These are phyloP conservation scores for Peribolospora baueri DNA, from an alignment of 768 basidiomycete genomes.

Conservation along the genomic window DNA sequence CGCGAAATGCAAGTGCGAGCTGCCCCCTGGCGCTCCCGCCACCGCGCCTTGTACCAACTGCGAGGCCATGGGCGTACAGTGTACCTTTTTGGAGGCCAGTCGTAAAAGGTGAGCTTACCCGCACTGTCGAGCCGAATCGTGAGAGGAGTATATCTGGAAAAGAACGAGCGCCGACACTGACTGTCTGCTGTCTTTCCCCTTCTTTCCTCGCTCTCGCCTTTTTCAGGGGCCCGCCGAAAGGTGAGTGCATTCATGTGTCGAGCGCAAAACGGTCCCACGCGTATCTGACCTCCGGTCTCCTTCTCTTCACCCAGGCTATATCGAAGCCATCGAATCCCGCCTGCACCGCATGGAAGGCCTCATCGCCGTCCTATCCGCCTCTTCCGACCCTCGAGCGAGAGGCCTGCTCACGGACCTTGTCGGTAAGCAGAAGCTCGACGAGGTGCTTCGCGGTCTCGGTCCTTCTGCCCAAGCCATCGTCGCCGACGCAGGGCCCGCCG, in stretches of 20 bases:
- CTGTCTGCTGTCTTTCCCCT: neutral
- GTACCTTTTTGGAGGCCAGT: constrained; percentile 13
- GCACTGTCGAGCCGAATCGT: too few species aligned
- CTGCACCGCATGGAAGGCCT: constrained; percentile 77
- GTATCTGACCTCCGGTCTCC: constrained; percentile 17
- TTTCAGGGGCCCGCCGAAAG: constrained; percentile 6
- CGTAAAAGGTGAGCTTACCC: constrained; percentile 17
- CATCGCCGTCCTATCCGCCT: constrained; percentile 50
- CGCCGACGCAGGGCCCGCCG: too few species aligned
- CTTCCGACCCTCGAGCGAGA: constrained; percentile 25
- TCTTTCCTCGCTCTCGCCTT: too few species aligned
- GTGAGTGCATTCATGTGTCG: neutral
- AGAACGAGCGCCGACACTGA: neutral
- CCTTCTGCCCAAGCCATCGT: too few species aligned
- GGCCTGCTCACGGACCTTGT: constrained; percentile 22
- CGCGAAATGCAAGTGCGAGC: constrained; percentile 9
- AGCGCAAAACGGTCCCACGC: neutral
- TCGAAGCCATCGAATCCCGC: constrained; percentile 76
- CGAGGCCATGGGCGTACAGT: constrained; percentile 7
- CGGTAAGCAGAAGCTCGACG: too few species aligned
- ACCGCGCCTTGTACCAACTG: constrained; percentile 11
- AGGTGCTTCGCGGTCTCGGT: too few species aligned
- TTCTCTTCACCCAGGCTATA: constrained; percentile 39
- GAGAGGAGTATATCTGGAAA: too few species aligned
- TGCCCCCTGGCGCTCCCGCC: constrained; percentile 4